Evolutionary conservation across 1,284 basidiomycete species (phyloP), one percentile per base, ranked within the genome.

Genomic region (Cutaneotrichosporon cutaneum): DNA sequence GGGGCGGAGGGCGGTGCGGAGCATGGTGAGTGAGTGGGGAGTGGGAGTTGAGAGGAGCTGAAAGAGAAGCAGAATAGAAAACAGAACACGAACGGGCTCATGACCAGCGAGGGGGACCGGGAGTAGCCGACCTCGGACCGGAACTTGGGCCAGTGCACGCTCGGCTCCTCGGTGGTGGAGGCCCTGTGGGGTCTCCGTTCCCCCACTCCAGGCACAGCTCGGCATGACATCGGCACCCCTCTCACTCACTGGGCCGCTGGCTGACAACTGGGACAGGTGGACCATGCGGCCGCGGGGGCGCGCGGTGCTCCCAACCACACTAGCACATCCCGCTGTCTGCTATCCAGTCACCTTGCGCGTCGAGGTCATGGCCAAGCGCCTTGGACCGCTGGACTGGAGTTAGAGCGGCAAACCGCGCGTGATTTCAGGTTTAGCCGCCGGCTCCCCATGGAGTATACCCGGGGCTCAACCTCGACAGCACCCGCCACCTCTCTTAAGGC

Each of bases 71-170:
- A n/a, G 13, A 16, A 48, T 22, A n/a, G 26, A 26, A 47, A 30
- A 32, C 27, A 47, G 33, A 7, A 36, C n/a, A n/a, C n/a, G n/a
- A n/a, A n/a, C n/a, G n/a, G n/a, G n/a, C n/a, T n/a, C n/a, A n/a
- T n/a, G n/a, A n/a, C n/a, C n/a, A n/a, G n/a, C n/a, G n/a, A n/a
- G n/a, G n/a, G n/a, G n/a, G n/a, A n/a, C n/a, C 11, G 30, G 56
- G 32, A 22, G 47, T 35, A 58, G 56, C 36, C 56, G 48, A 58
- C 26, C 32, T 53, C 51, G 51, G 51, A 32, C 51, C 51, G 51
- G 51, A 53, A 53, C 51, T 53, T 53, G 51, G 27, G 51, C 51
- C 51, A n/a, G 32, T 48, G 45, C n/a, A 48, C 45, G 44, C 24
- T 48, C 45, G 45, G 21, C 26, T 27, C 22, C 22, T 16, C 13